Evolutionary conservation across 345 rosid species (phyloP).

Genomic region (Linum usitatissimum): DNA sequence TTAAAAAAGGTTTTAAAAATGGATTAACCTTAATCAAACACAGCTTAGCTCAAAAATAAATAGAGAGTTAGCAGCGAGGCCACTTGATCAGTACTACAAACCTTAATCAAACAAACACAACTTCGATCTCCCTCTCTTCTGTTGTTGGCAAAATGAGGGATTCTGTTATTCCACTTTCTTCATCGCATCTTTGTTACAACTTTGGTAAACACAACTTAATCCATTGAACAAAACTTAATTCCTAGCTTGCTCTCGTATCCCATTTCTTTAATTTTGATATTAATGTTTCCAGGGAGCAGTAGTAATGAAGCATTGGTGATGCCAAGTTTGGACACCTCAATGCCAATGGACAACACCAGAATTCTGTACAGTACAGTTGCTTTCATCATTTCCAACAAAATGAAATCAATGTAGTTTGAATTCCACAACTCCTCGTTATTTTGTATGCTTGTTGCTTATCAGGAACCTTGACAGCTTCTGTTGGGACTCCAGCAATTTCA

Average conservation of each 20-base stretch:
- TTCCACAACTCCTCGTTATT: no score
- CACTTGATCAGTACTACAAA: background rate
- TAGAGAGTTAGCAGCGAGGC: background rate
- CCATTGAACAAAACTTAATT: no score
- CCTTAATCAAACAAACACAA: background rate
- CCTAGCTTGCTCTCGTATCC: no score
- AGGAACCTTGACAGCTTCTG: conserved; percentile 9
- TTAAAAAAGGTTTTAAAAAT: no score
- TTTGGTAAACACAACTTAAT: conserved; percentile 16
- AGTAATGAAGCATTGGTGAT: conserved; percentile 27
- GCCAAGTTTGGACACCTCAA: conserved; percentile 23
- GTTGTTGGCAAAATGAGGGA: conserved; percentile 29
- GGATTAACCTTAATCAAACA: background rate
- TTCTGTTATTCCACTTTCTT: conserved; percentile 19
- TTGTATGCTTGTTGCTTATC: no score
- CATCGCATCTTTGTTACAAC: conserved; percentile 13
- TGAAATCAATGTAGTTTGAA: no score
- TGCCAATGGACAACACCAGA: no score
- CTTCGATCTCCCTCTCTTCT: background rate
- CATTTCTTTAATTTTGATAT: background rate
- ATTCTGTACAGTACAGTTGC: no score
- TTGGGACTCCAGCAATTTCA: conserved; percentile 20
- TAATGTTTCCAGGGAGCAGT: conserved; percentile 25
- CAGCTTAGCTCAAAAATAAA: background rate
- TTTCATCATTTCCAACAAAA: no score